Evolutionary conservation across 371 early-diverging fungal species (phyloP).

Genomic region (Caulochytrium protostelioides): DNA sequence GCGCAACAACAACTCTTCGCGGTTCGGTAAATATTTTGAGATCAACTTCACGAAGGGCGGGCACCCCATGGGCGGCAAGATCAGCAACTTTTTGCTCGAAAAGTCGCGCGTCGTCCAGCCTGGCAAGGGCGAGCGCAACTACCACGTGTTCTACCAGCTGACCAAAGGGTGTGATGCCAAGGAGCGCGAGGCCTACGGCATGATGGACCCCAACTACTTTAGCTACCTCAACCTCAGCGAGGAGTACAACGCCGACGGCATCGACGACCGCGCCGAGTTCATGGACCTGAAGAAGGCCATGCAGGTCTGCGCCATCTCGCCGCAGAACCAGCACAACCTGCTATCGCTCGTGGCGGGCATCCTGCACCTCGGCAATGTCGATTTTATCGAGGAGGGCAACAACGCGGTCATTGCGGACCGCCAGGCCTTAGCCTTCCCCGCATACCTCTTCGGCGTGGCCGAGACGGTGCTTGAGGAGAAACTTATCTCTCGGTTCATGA

Average conservation of each 20-base stretch:
- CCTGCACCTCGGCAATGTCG: slow-evolving; percentile 25
- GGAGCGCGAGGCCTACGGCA: slow-evolving; percentile 19
- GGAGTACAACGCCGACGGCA: slow-evolving; percentile 25
- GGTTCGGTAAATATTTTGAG: slow-evolving; percentile 97
- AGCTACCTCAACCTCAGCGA: slow-evolving; percentile 18
- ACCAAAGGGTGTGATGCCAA: slow-evolving; percentile 13
- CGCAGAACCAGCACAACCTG: slow-evolving; percentile 11
- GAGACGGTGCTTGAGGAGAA: background rate
- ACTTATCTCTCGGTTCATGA: slow-evolving; percentile 10
- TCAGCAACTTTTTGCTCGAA: slow-evolving; percentile 95
- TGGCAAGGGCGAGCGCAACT: slow-evolving; percentile 83
- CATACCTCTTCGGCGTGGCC: slow-evolving; percentile 1
- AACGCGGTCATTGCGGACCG: slow-evolving; percentile 14
- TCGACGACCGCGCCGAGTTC: slow-evolving; percentile 23
- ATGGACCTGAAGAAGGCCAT: slow-evolving; percentile 23
- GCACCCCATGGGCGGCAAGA: slow-evolving; percentile 89
- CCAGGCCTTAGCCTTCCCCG: slow-evolving; percentile 5
- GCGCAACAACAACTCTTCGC: slow-evolving; percentile 95
- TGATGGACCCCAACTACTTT: slow-evolving; percentile 25
- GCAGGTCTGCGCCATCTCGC: slow-evolving; percentile 20
- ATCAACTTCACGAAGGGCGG: slow-evolving; percentile 85
- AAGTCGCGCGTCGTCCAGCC: slow-evolving; percentile 92
- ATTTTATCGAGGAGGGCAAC: slow-evolving; percentile 19
- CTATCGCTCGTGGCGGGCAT: slow-evolving; percentile 23
- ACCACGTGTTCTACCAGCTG: slow-evolving; percentile 74